A percentile compares a stretch with the other conserved stretches of the same genome.
phyloP scores from a whole-genome alignment of 179 eudicot species.

The Sideroxylon spinosum region DNA sequence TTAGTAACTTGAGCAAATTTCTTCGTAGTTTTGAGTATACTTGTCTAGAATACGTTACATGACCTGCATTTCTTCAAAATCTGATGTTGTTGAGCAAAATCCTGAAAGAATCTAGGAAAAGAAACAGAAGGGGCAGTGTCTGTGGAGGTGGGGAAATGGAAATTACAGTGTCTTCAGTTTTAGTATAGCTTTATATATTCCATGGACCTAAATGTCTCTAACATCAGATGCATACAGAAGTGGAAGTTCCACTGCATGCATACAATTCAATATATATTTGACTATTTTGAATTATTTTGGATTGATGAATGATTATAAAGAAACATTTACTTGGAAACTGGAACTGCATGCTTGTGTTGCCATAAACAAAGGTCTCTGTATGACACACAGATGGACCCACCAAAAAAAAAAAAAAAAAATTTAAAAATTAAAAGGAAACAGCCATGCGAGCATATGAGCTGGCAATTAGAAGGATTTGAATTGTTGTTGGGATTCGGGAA shows the following conservation, averaged over 20 bases:
- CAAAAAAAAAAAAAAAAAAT: no score
- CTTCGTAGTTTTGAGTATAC: neutral
- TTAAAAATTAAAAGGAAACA: neutral
- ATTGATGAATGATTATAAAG: no score
- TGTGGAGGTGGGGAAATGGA: neutral
- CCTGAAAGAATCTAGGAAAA: neutral
- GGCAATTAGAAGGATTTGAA: neutral
- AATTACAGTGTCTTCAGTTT: no score
- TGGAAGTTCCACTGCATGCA: no score
- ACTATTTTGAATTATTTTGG: no score
- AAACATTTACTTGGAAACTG: neutral
- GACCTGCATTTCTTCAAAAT: neutral
- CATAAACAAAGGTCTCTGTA: neutral
- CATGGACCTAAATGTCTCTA: neutral
- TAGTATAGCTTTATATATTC: neutral
- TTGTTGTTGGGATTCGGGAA: neutral
- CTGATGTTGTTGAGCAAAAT: neutral
- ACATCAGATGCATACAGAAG: neutral
- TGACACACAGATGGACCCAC: neutral
- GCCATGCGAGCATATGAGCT: neutral
- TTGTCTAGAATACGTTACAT: neutral
- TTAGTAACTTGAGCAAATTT: slow-evolving; percentile 4
- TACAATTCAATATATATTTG: no score
- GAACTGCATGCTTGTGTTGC: neutral
- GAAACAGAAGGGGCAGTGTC: neutral